A percentile compares a stretch with the other conserved stretches of the same genome.
phyloP scores from a whole-genome alignment of 352 stramenopile species.

The Pythium periplocum region DNA sequence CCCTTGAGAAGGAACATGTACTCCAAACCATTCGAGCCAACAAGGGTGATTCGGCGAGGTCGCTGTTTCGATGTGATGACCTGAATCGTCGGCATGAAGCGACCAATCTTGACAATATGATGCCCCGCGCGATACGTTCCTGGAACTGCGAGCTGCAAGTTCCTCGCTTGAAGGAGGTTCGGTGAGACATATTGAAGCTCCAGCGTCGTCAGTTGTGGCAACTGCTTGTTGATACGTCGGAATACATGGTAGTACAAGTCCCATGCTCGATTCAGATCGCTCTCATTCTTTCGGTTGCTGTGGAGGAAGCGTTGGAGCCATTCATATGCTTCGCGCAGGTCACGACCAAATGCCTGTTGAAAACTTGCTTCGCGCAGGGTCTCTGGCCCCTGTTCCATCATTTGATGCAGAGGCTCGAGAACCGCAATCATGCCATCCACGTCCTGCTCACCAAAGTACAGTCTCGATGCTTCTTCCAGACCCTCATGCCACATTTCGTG shows the following conservation, averaged over 20 bases:
- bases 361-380: constrained; percentile 80
- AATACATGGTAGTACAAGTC: constrained; percentile 99
- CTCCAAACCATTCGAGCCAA: constrained; percentile 95
- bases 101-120: constrained; percentile 64
- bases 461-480: constrained; percentile 95
- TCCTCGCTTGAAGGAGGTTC: constrained; percentile 87
- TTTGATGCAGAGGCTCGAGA: constrained; percentile 89
- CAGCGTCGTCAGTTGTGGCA: constrained; percentile 93
- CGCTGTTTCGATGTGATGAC: constrained; percentile 98
- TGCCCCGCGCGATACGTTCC: constrained; percentile 82
- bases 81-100: constrained; percentile 91
- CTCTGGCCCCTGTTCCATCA: constrained; percentile 86
- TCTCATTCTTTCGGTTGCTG: constrained; percentile 47
- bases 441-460: constrained; percentile 97
- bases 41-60: constrained; percentile 93
- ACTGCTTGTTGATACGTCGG: constrained; percentile 79
- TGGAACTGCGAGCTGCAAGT: constrained; percentile 95
- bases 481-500: constrained; percentile 98
- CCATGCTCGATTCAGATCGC: constrained; percentile 95
- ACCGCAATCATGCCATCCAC: constrained; percentile 95
- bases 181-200: constrained; percentile 96
- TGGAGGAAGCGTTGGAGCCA: constrained; percentile 65
- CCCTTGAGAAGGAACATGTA: constrained; percentile 99
- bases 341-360: constrained; percentile 88
- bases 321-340: constrained; percentile 83